A percentile compares a stretch with the other conserved stretches of the same genome.
phyloP scores from a whole-genome alignment of 116 monocot genomes.

The Phalaenopsis hybrid region DNA sequence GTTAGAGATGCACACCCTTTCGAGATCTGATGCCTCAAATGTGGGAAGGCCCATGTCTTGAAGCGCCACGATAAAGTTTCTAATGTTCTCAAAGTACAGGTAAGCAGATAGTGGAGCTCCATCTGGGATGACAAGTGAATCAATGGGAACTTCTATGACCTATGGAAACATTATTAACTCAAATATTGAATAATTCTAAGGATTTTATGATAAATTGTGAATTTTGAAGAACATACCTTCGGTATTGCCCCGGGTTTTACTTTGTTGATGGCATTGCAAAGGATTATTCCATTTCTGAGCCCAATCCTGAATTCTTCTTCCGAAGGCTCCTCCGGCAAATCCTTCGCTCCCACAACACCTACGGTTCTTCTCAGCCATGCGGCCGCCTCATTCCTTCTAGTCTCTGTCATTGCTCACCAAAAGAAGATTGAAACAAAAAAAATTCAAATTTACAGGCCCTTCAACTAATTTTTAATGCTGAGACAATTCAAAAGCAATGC shows the following conservation, averaged over 20 bases:
- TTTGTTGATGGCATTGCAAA: constrained; percentile 66
- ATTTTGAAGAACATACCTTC: constrained; percentile 27
- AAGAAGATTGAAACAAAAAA: neutral
- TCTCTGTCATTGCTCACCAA: constrained; percentile 22
- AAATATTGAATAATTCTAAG: neutral
- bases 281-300: constrained; percentile 64
- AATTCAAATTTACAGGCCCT: neutral
- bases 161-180: constrained; percentile 5
- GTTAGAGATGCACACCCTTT: constrained; percentile 21
- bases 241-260: constrained; percentile 50
- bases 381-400: constrained; percentile 53
- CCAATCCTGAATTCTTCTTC: constrained; percentile 57
- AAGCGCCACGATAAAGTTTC: constrained; percentile 49
- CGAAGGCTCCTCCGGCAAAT: constrained; percentile 55
- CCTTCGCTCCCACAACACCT: constrained; percentile 35
- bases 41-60: constrained; percentile 48
- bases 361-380: constrained; percentile 45
- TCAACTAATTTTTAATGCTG: neutral
- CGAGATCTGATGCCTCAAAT: constrained; percentile 58
- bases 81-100: constrained; percentile 58
- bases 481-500: neutral
- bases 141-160: constrained; percentile 36
- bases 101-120: constrained; percentile 43
- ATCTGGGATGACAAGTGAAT: constrained; percentile 25
- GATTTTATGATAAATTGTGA: neutral